phyloP scores from a whole-genome alignment of 139 green algal genomes.

The Chloropicon primus region DNA sequence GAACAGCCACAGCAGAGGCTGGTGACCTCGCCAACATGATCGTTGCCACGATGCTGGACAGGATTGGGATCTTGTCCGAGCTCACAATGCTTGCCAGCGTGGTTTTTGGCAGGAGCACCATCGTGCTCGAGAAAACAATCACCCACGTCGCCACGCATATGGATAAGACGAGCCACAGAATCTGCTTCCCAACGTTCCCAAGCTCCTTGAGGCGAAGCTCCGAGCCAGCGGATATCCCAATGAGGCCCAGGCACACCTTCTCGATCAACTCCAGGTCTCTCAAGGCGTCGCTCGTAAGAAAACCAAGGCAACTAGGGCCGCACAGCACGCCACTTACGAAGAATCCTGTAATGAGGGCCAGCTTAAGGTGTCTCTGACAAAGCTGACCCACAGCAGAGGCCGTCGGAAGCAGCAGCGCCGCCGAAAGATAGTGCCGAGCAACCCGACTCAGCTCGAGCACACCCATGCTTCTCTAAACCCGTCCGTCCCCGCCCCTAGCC shows the following conservation, averaged over 20 bases:
- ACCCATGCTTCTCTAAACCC: too few relatives aligned
- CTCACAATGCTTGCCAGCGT: slow-evolving; percentile 36
- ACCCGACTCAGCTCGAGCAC: too few relatives aligned
- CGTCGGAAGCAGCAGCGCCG: not conserved
- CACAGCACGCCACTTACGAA: not conserved
- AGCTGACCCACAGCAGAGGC: not conserved
- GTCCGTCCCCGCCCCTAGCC: too few relatives aligned
- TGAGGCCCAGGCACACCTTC: not conserved
- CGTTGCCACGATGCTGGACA: not conserved
- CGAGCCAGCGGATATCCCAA: not conserved
- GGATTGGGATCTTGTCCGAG: not conserved
- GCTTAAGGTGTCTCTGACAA: not conserved
- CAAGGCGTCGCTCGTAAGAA: not conserved
- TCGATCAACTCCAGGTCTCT: not conserved
- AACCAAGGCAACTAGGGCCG: not conserved
- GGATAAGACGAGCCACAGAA: not conserved
- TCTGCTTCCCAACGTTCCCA: not conserved
- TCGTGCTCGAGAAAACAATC: not conserved
- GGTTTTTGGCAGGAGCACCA: slow-evolving; percentile 20
- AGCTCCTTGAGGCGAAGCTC: not conserved
- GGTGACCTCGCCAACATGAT: slow-evolving; percentile 72
- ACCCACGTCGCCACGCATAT: not conserved
- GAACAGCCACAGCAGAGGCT: slow-evolving; percentile 47
- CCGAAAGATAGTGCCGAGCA: not conserved
- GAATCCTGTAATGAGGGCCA: not conserved